Base-by-base conservation (phyloP, 495 filamentous ascomycete genomes). In the Xylaria grammica region DNA sequence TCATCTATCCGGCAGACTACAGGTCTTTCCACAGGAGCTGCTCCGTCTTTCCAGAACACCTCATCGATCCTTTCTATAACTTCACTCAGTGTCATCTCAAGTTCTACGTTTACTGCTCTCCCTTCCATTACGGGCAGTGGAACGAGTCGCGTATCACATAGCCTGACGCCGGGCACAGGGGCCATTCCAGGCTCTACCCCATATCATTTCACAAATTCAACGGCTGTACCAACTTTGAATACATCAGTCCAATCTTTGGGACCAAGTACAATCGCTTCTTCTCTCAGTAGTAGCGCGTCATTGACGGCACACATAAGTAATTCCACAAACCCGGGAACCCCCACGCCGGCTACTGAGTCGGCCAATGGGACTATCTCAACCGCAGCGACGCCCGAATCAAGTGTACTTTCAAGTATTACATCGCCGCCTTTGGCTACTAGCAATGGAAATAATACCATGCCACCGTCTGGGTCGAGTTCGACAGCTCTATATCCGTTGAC, bases 401-500 rank as follows among this genome's bases (percentile, higher is more conserved):
- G 36, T 27, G 60, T n/a, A 34, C 6, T 22, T 24, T n/a, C 36
- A 1, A 24, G 38, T 30, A 24, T 26, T 49, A 53, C 38, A 34
- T 44, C 49, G 6, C 24, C 60, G 17, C 34, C 49, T 1, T 45
- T 30, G n/a, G 53, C 49, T 9, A 44, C 49, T 13, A 17, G 46
- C 15, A 61, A 11, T 42, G 42, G 22, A 19, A 42, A 11, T 20
- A 53, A 17, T 22, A 53, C 32, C 6, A 26, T 34, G 27, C 36
- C 29, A 22, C 24, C 22, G 17, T 45, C 60, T 7, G 48, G 29
- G 26, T 45, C 36, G 6, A 53, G 26, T 20, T 62, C 60, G 49
- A 62, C 69, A 46, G 55, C 64, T 56, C 54, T 66, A 10, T 69
- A 50, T 54, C 60, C 65, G 15, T 53, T 72, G 17, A 64, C 65